Base-by-base conservation (phyloP, 495 filamentous ascomycete genomes). In the Penicillium malachiteum region DNA sequence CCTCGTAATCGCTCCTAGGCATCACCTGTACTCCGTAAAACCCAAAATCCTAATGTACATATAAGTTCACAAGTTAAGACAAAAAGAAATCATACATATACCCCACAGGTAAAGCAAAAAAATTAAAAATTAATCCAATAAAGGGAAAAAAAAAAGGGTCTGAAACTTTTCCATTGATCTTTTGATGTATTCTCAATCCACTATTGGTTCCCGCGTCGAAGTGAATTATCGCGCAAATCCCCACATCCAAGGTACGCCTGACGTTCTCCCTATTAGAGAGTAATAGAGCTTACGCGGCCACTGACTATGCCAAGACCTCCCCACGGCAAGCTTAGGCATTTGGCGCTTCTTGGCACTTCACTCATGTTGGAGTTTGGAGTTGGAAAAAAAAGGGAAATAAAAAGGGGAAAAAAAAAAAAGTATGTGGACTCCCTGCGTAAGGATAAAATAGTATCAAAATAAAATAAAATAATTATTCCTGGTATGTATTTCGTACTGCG, bases 261-360 rank as follows among this genome's bases (percentile, higher is more conserved):
- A 62, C 56, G 54, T 60, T 54, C 21, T 26, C 21, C 21, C 21
- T 26, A 26, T 2, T 26, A 4, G 52, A 54, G n/a, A n/a, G n/a
- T n/a, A n/a, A n/a, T n/a, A 59, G 54, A 68, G 65, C 65, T 68
- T 37, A 68, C 65, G 65, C 62, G 65, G 62, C 64, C 62, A 63
- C 51, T 40, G 62, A 50, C 52, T 60, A 52, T 30, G 65, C 65
- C 65, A 68, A 68, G 65, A 21, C 37, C n/a, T 40, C 33, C 42
- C 40, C 58, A 57, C 58, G 42, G 56, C 56, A 62, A 67, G 65
- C 65, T 67, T 67, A 67, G 65, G 64, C 59, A 68, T 65, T 63
- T 62, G 53, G 57, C 57, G 65, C 44, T 35, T 51, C 59, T 68
- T 68, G 65, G 62, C 62, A 57, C n/a, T n/a, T n/a, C n/a, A n/a